These are phyloP conservation scores for Artemisia tridentata DNA, from an alignment of 129 eudicot species.

Conservation along the genomic window DNA sequence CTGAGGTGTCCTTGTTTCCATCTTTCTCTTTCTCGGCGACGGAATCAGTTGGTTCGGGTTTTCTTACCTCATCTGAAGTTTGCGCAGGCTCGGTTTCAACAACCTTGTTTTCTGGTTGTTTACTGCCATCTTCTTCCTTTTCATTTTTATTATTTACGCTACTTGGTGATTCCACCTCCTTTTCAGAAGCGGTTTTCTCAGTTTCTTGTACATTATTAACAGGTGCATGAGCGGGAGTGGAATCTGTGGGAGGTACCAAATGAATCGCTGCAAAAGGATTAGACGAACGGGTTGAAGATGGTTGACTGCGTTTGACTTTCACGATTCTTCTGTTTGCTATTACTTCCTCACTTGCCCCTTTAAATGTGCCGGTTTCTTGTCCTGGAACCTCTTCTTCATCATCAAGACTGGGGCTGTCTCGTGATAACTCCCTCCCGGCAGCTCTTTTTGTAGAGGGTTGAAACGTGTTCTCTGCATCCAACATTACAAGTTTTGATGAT, in stretches of 20 bases:
- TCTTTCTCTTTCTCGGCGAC: no score
- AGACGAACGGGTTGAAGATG: constrained; percentile 56
- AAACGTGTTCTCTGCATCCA: constrained; percentile 52
- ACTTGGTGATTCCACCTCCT: constrained; percentile 15
- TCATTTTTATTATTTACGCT: constrained; percentile 20
- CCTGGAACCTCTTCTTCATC: constrained; percentile 66
- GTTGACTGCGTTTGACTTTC: constrained; percentile 69
- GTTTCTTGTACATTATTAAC: constrained; percentile 22
- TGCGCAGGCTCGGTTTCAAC: no score
- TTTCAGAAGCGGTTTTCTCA: constrained; percentile 26
- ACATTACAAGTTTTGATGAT: constrained; percentile 39
- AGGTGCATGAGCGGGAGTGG: constrained; percentile 22
- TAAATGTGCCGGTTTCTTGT: constrained; percentile 67
- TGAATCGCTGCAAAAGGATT: constrained; percentile 81
- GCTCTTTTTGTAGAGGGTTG: constrained; percentile 83
- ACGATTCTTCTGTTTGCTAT: constrained; percentile 75
- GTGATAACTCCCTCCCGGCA: constrained; percentile 69
- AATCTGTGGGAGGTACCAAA: constrained; percentile 48
- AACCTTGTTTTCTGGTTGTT: constrained; percentile 28
- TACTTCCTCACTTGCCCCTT: constrained; percentile 78
- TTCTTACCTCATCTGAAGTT: no score
- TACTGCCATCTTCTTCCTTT: constrained; percentile 22
- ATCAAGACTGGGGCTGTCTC: constrained; percentile 86
- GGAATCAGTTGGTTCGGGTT: no score
- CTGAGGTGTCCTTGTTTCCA: no score